Conservation (phyloP, 1,284 basidiomycete genomes). For the Phenoliferia sp. region DNA sequence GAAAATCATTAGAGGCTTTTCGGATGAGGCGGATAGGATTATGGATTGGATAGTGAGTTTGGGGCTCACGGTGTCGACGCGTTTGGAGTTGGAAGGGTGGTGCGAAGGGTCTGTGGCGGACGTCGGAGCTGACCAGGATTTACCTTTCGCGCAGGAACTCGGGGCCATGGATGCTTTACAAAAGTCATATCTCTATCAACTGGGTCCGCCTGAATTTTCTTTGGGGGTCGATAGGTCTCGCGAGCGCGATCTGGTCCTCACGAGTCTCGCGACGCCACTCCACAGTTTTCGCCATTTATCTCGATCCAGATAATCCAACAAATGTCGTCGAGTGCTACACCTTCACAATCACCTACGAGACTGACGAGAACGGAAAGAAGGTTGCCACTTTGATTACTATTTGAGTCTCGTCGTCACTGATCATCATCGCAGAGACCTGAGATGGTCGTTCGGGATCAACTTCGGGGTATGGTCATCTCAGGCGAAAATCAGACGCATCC, state of each 20-base stretch:
- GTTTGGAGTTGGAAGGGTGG: not conserved
- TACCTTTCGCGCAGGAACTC: constrained; percentile 21
- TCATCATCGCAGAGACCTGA: constrained; percentile 11
- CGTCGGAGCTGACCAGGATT: not conserved
- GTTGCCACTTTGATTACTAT: not conserved
- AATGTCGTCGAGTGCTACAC: constrained; percentile 36
- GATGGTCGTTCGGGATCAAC: constrained; percentile 27
- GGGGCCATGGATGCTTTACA: constrained; percentile 32
- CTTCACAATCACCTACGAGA: constrained; percentile 27
- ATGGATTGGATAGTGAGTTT: constrained; percentile 64
- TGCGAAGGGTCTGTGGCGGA: not conserved
- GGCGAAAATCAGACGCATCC: not conserved
- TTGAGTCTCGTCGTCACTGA: not conserved
- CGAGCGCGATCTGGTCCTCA: not conserved
- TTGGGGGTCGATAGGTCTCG: not conserved
- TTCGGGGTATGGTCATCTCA: constrained; percentile 21
- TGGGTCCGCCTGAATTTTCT: constrained; percentile 9
- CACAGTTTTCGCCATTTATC: constrained; percentile 65
- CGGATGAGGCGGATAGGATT: constrained; percentile 70
- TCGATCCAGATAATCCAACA: constrained; percentile 41
- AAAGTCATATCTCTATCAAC: constrained; percentile 30
- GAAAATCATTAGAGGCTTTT: constrained; percentile 67
- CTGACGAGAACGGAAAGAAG: constrained; percentile 17
- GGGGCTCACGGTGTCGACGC: too few species aligned
- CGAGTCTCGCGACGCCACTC: too few species aligned